Evolutionary conservation across 2,329 filamentous ascomycete species (phyloP), one percentile per base, ranked within the genome.

Genomic region (Aspergillus luchuensis): DNA sequence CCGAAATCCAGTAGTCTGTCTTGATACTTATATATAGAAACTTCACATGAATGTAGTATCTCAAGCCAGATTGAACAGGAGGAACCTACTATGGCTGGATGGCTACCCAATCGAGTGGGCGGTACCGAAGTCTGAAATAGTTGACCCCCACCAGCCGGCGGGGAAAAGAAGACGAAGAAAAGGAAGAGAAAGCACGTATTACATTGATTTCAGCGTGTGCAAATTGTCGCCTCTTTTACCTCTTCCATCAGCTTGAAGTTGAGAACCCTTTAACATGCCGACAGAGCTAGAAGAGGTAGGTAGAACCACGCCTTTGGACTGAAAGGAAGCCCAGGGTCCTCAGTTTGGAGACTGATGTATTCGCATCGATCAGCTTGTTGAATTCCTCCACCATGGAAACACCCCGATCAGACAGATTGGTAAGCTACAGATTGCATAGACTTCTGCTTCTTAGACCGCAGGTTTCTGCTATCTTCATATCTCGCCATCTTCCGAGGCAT

Each of bases 351-450:
- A 21, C 13, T 23, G 19, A 53, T 10, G 15, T 19, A 38, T 41
- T 60, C 10, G 23, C 25, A n/a, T 30, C 54, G 47, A 17, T 48
- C 55, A 68, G 68, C 63, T 68, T 19, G 92, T 97, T 63, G 92
- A 92, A 75, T 97, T 98, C 78, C 90, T 98, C 61, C 90, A 91
- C 77, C 90, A 96, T 79, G 91, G 91, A 62, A 97, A 96, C 74
- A 91, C 92, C 45, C 91, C 97, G 74, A 92, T 98, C 66, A 88
- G 95, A 69, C 88, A 91, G 74, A 84, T 94, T 67, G 88, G 88
- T 90, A 80, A 47, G 39, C 25, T 47, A 21, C 25, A n/a, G n/a
- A 36, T 36, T 36, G 33, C 33, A 5, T 36, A 13, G 33, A 13
- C 33, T 36, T 36, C 11, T 13, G 10, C 2, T 36, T 5, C 33